A percentile compares a stretch with the other conserved stretches of the same genome.
These are phyloP conservation scores for Cladophialophora carrionii DNA, from an alignment of 2,329 filamentous ascomycete species.

Conservation along the genomic window DNA sequence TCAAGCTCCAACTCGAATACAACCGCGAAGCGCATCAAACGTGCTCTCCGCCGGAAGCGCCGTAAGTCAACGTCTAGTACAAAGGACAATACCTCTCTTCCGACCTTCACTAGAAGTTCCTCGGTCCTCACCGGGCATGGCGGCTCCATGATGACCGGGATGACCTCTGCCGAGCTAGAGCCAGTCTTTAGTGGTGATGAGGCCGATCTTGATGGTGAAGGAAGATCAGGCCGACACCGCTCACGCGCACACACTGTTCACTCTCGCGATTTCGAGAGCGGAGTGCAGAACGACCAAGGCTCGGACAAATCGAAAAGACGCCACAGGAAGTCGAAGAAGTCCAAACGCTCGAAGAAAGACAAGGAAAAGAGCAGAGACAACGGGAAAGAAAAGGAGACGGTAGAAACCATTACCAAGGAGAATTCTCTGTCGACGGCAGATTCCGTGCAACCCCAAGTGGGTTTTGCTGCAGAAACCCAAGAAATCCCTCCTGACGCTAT, in stretches of 20 bases:
- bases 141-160: constrained; percentile 24
- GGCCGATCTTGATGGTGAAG: constrained; percentile 55
- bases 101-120: constrained; percentile 44
- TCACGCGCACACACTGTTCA: constrained; percentile 35
- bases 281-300: constrained; percentile 29
- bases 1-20: constrained; percentile 69
- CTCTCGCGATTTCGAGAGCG: constrained; percentile 55
- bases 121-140: constrained; percentile 45
- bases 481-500: constrained; percentile 40
- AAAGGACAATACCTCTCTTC: constrained; percentile 60
- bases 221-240: constrained; percentile 37
- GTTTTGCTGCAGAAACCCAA: constrained; percentile 56
- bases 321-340: constrained; percentile 40
- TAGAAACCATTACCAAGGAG: constrained; percentile 15
- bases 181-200: constrained; percentile 56
- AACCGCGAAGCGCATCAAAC: constrained; percentile 74
- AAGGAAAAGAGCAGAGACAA: constrained; percentile 41
- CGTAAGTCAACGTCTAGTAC: constrained; percentile 78
- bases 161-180: constrained; percentile 29
- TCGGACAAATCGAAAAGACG: constrained; percentile 42
- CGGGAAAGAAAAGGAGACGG: constrained; percentile 43
- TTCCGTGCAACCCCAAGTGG: constrained; percentile 53
- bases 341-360: constrained; percentile 30
- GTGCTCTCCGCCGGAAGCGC: constrained; percentile 70
- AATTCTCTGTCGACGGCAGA: constrained; percentile 16